Evolutionary conservation across 78 protist species (phyloP), one percentile per base, ranked within the genome.

Genomic region (Chrysochromulina parva): DNA sequence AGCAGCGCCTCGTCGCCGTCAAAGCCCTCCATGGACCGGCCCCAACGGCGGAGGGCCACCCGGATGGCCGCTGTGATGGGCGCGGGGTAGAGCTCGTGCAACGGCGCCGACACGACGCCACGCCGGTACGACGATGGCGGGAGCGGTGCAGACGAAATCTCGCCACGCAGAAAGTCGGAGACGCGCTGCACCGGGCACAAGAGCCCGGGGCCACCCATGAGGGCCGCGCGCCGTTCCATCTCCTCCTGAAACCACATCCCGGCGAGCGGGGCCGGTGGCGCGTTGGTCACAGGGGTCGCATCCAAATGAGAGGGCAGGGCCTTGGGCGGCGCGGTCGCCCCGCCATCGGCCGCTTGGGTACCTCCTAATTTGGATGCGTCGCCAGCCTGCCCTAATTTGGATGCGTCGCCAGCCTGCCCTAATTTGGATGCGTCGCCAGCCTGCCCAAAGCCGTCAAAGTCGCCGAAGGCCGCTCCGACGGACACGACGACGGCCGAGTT

Each of bases 101-200:
- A 67, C 55, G 55, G 65, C 14, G 65, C 84, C 84, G 90, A 0
- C 54, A 13, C 14, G 14, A 48, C 78, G 55, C 91, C 91, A 9
- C 54, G 85, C 86, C 91, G 85, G 73, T 88, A 88, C 58, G 71
- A 54, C 50, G 86, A 58, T 50, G 26, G 20, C 38, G 91, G 91
- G n/a, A 69, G 60, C 38, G 54, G 28, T 16, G 9, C 59, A 58
- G 0, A 71, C 13, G 73, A n/a, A 1, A 20, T 13, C 17, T n/a
- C 16, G 1, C 91, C 91, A 59, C 7, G 73, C 7, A 88, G 13
- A 62, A 88, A 88, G 58, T 88, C 91, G 71, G 59, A 1, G 20
- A 38, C 91, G 2, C 69, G 91, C 85, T 88, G 91, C 82, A 67
- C 90, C 17, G 90, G 53, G 62, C 81, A 20, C 4, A 28, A 55